Base-by-base conservation (phyloP, 176 grass and related monocot genomes). In the Rhynchospora breviuscula region DNA sequence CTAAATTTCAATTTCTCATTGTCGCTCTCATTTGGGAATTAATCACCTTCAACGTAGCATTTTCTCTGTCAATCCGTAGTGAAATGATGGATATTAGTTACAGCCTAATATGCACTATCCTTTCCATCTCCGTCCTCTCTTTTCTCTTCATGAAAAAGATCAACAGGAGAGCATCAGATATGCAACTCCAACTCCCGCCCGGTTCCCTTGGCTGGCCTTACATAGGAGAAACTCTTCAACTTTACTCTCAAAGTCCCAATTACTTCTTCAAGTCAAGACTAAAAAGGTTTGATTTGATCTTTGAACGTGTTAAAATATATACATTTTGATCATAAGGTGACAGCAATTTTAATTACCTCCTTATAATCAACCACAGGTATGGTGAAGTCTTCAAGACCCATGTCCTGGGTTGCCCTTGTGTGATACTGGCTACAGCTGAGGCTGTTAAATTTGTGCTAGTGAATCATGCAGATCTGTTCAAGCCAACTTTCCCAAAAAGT, bases 351-450 rank as follows among this genome's bases (percentile, higher is more conserved):
- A 40, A 40, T 2, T 5, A 40, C 3, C 3, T 40, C 35, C 35
- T 40, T 21, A n/a, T 73, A 29, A 40, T 5, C 35, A 40, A 46
- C 15, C 47, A 22, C 75, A 95, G 93, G 89, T 93, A 96, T 77
- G 97, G 97, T 0, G 93, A 99, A 86, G 88, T 99, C 76, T 99
- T 99, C 76, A 99, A 99, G 93, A 92, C 96, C 43, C 88, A 60
- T 75, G 19, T 99, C 4, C 74, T 99, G 33, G 96, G 96, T 0
- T 99, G 85, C 93, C 96, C 93, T 9, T 99, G 91, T 88, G 93
- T 99, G 81, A 99, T 99, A 91, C 88, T 99, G 79, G 89, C 96
- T n/a, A 95, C 91, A 88, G 93, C 96, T 22, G 93, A 99, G 89
- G 96, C 96, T 57, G 92, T 88, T 67, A 68, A 89, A 75, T 95